These are phyloP conservation scores for Gossypium anomalum DNA, from an alignment of 345 rosid genomes.

Conservation along the genomic window DNA sequence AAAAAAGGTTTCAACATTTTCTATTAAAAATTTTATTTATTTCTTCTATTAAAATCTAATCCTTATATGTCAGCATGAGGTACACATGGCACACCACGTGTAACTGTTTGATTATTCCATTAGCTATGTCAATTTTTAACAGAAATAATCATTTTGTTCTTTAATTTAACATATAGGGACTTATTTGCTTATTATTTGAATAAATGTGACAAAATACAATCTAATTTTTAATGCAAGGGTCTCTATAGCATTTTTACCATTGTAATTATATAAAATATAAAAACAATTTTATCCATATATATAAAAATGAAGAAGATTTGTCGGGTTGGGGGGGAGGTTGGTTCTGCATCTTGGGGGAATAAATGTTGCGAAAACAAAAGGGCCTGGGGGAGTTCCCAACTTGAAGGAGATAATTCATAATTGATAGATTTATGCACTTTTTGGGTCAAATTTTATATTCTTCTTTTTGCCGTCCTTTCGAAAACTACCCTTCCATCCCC, in stretches of 20 bases:
- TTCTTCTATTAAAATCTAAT: too few relatives aligned
- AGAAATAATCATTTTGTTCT: rapidly evolving
- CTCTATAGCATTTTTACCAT: too few relatives aligned
- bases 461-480: not conserved
- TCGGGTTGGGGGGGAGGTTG: conserved; percentile 23
- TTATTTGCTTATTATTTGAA: too few relatives aligned
- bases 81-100: too few relatives aligned
- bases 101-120: too few relatives aligned
- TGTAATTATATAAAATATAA: too few relatives aligned
- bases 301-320: conserved; percentile 2
- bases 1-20: too few relatives aligned
- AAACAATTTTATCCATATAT: not conserved
- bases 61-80: too few relatives aligned
- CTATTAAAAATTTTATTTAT: too few relatives aligned
- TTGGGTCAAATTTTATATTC: not conserved
- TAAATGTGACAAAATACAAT: rapidly evolving
- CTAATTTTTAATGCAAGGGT: too few relatives aligned
- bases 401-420: conserved; percentile 9
- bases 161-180: rapidly evolving
- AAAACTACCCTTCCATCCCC: not conserved
- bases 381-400: conserved; percentile 19
- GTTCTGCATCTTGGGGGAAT: conserved; percentile 12
- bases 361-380: not conserved
- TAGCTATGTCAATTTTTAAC: too few relatives aligned
- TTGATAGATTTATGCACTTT: not conserved